phyloP scores from a whole-genome alignment of 2,329 filamentous ascomycete genomes.

The Microcera coccophila region DNA sequence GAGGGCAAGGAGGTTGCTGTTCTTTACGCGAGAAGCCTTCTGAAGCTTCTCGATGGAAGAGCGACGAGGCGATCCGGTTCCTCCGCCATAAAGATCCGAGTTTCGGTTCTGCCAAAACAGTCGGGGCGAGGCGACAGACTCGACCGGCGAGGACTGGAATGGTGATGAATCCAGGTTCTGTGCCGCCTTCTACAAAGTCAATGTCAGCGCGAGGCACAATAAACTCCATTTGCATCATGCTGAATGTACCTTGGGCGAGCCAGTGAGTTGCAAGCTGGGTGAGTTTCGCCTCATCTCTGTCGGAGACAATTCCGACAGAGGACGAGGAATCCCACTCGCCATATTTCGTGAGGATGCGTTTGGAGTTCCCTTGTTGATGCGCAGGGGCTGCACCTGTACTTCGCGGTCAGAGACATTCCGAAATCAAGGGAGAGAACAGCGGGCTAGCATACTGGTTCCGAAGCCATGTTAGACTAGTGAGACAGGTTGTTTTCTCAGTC shows the following conservation, averaged over 20 bases:
- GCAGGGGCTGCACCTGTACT: slow-evolving; percentile 67
- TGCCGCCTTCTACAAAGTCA: slow-evolving; percentile 56
- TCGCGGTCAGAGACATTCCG: slow-evolving; percentile 21
- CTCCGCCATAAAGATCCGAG: slow-evolving; percentile 60
- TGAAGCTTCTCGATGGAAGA: slow-evolving; percentile 95
- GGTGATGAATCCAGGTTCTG: slow-evolving; percentile 73
- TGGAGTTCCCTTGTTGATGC: slow-evolving; percentile 68
- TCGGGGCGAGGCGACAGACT: slow-evolving; percentile 67
- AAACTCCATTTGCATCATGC: slow-evolving; percentile 4
- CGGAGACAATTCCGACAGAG: slow-evolving; percentile 84
- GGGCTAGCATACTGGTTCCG: slow-evolving; percentile 36
- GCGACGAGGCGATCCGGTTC: slow-evolving; percentile 64
- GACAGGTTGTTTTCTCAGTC: slow-evolving; percentile 17
- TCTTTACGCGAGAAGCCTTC: slow-evolving; percentile 91
- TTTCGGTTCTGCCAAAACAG: slow-evolving; percentile 86
- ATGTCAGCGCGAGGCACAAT: slow-evolving; percentile 29
- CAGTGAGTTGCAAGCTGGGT: slow-evolving; percentile 74
- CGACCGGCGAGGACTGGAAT: slow-evolving; percentile 78
- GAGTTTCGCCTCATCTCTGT: slow-evolving; percentile 87
- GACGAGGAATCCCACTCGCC: slow-evolving; percentile 59
- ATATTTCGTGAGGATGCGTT: slow-evolving; percentile 61
- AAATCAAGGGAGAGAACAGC: slow-evolving; percentile 14
- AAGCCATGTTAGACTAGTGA: slow-evolving; percentile 33
- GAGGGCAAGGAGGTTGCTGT: slow-evolving; percentile 93
- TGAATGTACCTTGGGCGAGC: slow-evolving; percentile 36